Conservation (phyloP, 306 rosid genomes). For the Castanea sativa region DNA sequence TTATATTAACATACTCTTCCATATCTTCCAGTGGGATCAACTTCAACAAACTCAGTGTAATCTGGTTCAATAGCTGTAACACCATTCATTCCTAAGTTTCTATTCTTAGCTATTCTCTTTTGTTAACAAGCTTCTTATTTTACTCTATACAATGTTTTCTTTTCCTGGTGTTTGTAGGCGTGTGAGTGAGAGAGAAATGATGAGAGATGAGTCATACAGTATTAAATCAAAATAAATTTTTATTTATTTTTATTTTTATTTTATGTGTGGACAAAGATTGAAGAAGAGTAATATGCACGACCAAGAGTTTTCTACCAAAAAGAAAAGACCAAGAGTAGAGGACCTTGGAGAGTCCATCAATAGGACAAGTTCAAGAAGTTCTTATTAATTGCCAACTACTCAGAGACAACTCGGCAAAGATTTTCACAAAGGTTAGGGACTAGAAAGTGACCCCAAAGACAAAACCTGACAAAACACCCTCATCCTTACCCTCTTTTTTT, state of each 20-base stretch:
- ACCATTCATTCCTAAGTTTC: slow-evolving; percentile 58
- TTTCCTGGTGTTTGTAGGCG: neutral
- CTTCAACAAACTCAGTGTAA: slow-evolving; percentile 72
- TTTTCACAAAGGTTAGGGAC: slow-evolving; percentile 34
- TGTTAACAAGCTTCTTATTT: slow-evolving; percentile 5
- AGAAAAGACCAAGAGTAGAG: neutral
- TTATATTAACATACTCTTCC: slow-evolving; percentile 66
- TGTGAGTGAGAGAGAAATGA: slow-evolving; percentile 18
- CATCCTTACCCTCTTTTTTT: slow-evolving; percentile 2
- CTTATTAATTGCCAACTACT: slow-evolving; percentile 48
- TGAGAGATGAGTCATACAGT: slow-evolving; percentile 7
- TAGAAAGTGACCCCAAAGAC: slow-evolving; percentile 29
- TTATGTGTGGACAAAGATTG: slow-evolving; percentile 21
- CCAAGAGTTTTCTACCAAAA: neutral
- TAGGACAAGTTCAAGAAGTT: slow-evolving; percentile 17
- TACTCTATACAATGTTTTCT: slow-evolving; percentile 12
- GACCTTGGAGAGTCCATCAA: slow-evolving; percentile 43
- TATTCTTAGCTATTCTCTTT: slow-evolving; percentile 10
- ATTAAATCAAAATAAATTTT: slow-evolving; percentile 2
- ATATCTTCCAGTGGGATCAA: slow-evolving; percentile 98
- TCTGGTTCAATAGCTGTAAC: slow-evolving; percentile 43
- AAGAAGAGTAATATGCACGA: no score
- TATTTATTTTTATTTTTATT: slow-evolving; percentile 2
- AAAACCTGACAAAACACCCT: slow-evolving; percentile 47
- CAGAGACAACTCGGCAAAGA: slow-evolving; percentile 49